Conservation (phyloP, 1,139 yeast species). For the Pichia sp. region DNA sequence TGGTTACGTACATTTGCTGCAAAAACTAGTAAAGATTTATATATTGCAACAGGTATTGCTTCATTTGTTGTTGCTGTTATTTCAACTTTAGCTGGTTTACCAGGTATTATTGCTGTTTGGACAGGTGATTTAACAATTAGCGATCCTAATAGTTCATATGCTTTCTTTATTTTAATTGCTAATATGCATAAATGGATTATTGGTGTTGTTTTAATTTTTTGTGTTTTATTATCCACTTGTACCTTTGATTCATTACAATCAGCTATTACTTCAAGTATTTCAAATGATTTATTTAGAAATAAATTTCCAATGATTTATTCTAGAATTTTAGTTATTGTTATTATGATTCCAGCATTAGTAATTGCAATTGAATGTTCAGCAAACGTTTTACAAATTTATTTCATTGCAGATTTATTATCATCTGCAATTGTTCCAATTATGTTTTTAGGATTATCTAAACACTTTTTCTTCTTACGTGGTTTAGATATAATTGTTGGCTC, state of each 20-base stretch:
- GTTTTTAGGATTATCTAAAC: constrained; percentile 67
- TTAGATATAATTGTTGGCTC: constrained; percentile 82
- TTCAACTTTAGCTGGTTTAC: constrained; percentile 66
- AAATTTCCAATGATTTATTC: constrained; percentile 59
- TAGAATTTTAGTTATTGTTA: constrained; percentile 63
- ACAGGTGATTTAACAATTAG: constrained; percentile 62
- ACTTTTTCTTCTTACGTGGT: constrained; percentile 67
- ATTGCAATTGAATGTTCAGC: constrained; percentile 78
- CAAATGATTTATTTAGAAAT: constrained; percentile 85
- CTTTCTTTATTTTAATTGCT: constrained; percentile 63
- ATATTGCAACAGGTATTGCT: constrained; percentile 71
- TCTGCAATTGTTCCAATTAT: constrained; percentile 83
- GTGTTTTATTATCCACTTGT: constrained; percentile 71
- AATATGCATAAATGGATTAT: constrained; percentile 84
- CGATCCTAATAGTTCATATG: constrained; percentile 54
- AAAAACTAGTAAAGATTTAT: constrained; percentile 64
- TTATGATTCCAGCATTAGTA: constrained; percentile 79
- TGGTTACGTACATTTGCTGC: constrained; percentile 95
- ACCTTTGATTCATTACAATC: constrained; percentile 86
- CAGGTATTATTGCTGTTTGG: constrained; percentile 92
- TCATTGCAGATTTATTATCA: constrained; percentile 85
- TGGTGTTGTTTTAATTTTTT: constrained; percentile 74
- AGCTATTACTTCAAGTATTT: constrained; percentile 81
- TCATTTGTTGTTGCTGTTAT: constrained; percentile 57
- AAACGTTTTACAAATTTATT: constrained; percentile 75